Base-by-base conservation (phyloP, 2,329 filamentous ascomycete species). In the Pezicula neosporulosa region DNA sequence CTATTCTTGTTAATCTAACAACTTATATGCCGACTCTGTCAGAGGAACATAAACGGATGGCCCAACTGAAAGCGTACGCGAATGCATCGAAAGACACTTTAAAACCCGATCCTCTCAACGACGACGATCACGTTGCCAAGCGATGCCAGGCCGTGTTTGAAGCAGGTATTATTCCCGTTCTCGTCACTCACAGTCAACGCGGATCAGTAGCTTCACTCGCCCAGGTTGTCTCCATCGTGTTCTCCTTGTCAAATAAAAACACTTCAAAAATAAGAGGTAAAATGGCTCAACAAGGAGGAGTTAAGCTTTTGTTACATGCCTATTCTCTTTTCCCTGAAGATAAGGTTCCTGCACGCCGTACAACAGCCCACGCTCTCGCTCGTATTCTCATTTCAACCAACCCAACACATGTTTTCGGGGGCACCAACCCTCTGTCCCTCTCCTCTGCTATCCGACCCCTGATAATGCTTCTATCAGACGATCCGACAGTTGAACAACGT, bases 41-140 rank as follows among this genome's bases (percentile, higher is more conserved):
- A 0, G 93, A 97, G 56, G 94, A 99, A 69, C 87, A 97, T 63
- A 94, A 93, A 72, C 90, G 89, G 64, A 90, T 99, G 73, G 82
- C 82, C 6, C 89, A 99, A 67, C 80, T 99, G 42, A 97, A 96
- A 73, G 90, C 91, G 2, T 99, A 97, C 63, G 94, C 94, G 13
- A 90, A 96, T 65, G 88, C 90, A 1, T 85, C 85, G 5, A 91
- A 90, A 63, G 81, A 82, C 54, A 66, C 80, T n/a, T 67, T 76
- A 0, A 72, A 77, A 3, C 74, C 80, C 0, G 83, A 92, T 63
- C 81, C 83, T 7, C 75, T 95, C 0, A 86, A 94, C 51, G 82
- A 91, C 54, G 86, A 96, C 51, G 77, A 85, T 2, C 83, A 89
- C 58, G 91, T 96, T 33, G 77, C 81, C 15, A 78, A 80, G 54